These are phyloP conservation scores for Takakia lepidozioides DNA, from an alignment of 225 moss, liverwort and hornwort species.

Conservation along the genomic window DNA sequence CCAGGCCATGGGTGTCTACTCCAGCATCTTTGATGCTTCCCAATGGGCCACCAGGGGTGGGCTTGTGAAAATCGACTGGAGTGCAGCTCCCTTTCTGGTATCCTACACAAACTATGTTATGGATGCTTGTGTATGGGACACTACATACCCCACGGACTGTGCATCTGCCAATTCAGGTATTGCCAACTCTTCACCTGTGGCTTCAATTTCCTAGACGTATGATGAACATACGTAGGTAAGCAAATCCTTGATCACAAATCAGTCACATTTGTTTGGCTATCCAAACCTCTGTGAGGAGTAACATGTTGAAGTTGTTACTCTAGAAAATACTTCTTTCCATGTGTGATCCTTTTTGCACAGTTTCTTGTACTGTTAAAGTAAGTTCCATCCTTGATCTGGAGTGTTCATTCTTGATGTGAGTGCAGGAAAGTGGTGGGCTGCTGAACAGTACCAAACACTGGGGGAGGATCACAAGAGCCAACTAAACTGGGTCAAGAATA, in stretches of 20 bases:
- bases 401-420: no score
- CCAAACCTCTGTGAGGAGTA: no score
- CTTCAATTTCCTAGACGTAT: no score
- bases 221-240: no score
- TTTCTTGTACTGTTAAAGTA: no score
- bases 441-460: conserved; percentile 28
- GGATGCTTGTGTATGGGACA: conserved; percentile 38
- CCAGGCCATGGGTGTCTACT: conserved; percentile 68
- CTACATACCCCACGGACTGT: conserved; percentile 13
- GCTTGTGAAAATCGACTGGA: conserved; percentile 38
- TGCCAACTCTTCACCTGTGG: no score
- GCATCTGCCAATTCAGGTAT: no score
- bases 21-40: conserved; percentile 63
- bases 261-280: no score
- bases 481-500: conserved; percentile 36
- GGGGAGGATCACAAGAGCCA: conserved; percentile 33
- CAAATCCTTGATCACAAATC: background rate
- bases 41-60: conserved; percentile 71
- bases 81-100: conserved; percentile 43
- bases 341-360: no score
- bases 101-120: conserved; percentile 56
- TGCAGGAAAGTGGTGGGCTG: conserved; percentile 51
- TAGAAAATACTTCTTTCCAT: no score
- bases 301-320: no score
- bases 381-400: no score